Evolutionary conservation across 805 yeast genomes (phyloP).

Genomic region (Pichia nanzhaoensis): DNA sequence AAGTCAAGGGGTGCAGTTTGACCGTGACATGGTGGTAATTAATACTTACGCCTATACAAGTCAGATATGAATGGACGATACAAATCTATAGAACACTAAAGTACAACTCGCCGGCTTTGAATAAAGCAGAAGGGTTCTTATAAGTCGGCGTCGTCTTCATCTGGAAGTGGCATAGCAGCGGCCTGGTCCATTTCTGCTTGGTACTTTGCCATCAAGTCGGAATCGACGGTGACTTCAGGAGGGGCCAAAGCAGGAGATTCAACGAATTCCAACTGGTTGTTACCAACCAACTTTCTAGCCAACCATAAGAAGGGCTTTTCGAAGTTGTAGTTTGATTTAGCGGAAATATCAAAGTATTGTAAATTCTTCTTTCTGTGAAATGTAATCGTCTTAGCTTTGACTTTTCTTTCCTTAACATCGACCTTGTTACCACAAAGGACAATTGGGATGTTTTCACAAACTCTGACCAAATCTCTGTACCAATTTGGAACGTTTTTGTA

Average conservation of each 20-base stretch:
- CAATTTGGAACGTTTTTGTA: conserved; percentile 99
- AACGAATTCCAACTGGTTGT: conserved; percentile 96
- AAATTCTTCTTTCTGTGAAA: conserved; percentile 99
- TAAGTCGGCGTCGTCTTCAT: conserved; percentile 99
- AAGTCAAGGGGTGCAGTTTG: too few species aligned
- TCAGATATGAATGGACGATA: too few species aligned
- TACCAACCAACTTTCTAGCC: conserved; percentile 98
- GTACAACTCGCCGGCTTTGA: not conserved
- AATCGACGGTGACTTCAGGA: conserved; percentile 97
- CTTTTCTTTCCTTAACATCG: conserved; percentile 99
- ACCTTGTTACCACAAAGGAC: conserved; percentile 99
- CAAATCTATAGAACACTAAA: not conserved
- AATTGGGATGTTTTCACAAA: conserved; percentile 98
- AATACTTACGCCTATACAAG: too few species aligned
- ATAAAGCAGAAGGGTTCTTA: conserved; percentile 30
- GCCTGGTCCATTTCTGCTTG: conserved; percentile 99
- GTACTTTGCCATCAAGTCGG: conserved; percentile 94
- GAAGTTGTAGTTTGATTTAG: conserved; percentile 98
- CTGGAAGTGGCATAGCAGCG: conserved; percentile 98
- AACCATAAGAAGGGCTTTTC: conserved; percentile 99
- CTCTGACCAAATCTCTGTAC: conserved; percentile 99
- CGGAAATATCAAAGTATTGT: conserved; percentile 99
- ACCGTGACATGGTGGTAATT: too few species aligned
- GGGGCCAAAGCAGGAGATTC: conserved; percentile 99
- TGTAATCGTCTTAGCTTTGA: conserved; percentile 98